Conservation (phyloP, 805 yeast species). For the Candida vartiovaarae region DNA sequence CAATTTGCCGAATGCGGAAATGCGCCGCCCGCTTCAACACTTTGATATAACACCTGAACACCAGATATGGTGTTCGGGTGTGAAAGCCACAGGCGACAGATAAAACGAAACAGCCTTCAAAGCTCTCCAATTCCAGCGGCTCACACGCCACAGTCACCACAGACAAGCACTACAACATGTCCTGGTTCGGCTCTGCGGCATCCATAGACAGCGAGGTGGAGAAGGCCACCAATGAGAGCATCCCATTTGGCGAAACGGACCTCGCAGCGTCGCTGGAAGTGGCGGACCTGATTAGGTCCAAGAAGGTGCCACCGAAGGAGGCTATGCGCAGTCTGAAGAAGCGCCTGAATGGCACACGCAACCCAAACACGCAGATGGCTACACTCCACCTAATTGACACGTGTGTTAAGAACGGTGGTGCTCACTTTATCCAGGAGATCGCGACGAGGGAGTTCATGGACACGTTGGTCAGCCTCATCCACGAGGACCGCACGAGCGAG, state of each 20-base stretch:
- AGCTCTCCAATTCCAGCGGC: not conserved
- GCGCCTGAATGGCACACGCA: conserved; percentile 53
- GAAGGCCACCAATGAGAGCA: conserved; percentile 80
- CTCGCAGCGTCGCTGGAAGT: conserved; percentile 70
- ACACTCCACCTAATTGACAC: conserved; percentile 74
- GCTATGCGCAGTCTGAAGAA: conserved; percentile 82
- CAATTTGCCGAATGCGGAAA: conserved; percentile 18
- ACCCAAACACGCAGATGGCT: conserved; percentile 76
- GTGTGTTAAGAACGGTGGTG: conserved; percentile 90
- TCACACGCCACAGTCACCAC: not conserved
- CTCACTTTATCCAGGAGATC: conserved; percentile 71
- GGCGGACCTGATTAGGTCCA: conserved; percentile 80
- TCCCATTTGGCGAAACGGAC: conserved; percentile 88
- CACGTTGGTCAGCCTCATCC: conserved; percentile 46
- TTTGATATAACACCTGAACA: not conserved
- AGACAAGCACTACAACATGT: conserved; percentile 10
- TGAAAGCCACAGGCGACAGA: not conserved
- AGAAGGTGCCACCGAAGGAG: conserved; percentile 68
- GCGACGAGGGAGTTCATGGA: conserved; percentile 84
- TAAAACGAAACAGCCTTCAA: no score
- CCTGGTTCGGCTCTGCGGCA: conserved; percentile 21
- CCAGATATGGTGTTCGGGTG: not conserved
- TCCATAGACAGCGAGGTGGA: conserved; percentile 50
- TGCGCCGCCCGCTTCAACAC: not conserved
- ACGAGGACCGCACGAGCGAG: conserved; percentile 33